phyloP scores from a whole-genome alignment of 768 basidiomycete genomes.

The Tylopilus felleus region DNA sequence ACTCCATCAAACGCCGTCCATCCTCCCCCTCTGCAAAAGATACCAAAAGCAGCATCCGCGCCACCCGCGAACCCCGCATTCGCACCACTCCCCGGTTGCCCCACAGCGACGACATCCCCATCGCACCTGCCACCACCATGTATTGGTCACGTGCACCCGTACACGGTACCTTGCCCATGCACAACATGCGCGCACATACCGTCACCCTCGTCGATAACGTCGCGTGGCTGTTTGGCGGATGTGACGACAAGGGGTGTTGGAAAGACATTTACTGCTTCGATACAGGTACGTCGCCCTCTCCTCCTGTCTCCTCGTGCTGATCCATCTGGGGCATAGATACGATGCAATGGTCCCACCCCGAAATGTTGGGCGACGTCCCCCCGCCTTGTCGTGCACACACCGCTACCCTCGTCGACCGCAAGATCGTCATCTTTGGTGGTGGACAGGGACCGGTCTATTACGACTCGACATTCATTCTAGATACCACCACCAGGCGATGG shows the following conservation, averaged over 20 bases:
- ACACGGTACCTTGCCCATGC: slow-evolving; percentile 63
- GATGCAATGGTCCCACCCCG: slow-evolving; percentile 84
- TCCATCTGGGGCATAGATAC: slow-evolving; percentile 50
- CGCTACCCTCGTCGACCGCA: slow-evolving; percentile 76
- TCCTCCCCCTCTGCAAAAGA: slow-evolving; percentile 32
- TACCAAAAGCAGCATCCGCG: slow-evolving; percentile 7
- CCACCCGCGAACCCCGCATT: slow-evolving; percentile 31
- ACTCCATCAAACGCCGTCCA: slow-evolving; percentile 23
- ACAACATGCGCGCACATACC: slow-evolving; percentile 76
- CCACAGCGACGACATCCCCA: slow-evolving; percentile 54
- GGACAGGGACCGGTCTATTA: slow-evolving; percentile 82
- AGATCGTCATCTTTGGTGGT: slow-evolving; percentile 82
- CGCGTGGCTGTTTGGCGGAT: slow-evolving; percentile 89
- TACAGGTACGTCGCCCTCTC: slow-evolving; percentile 50
- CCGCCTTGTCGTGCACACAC: slow-evolving; percentile 87
- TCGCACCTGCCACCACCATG: slow-evolving; percentile 71
- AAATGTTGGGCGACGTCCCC: slow-evolving; percentile 72
- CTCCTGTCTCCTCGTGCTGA: neutral
- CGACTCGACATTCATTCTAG: slow-evolving; percentile 77
- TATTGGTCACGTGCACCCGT: slow-evolving; percentile 86
- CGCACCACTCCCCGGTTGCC: slow-evolving; percentile 57
- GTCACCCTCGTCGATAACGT: slow-evolving; percentile 79
- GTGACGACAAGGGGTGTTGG: slow-evolving; percentile 73
- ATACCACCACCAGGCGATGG: slow-evolving; percentile 73
- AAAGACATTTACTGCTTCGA: slow-evolving; percentile 84